phyloP scores from a whole-genome alignment of 2,329 filamentous ascomycete species.

The Pestalotiopsis sp. region DNA sequence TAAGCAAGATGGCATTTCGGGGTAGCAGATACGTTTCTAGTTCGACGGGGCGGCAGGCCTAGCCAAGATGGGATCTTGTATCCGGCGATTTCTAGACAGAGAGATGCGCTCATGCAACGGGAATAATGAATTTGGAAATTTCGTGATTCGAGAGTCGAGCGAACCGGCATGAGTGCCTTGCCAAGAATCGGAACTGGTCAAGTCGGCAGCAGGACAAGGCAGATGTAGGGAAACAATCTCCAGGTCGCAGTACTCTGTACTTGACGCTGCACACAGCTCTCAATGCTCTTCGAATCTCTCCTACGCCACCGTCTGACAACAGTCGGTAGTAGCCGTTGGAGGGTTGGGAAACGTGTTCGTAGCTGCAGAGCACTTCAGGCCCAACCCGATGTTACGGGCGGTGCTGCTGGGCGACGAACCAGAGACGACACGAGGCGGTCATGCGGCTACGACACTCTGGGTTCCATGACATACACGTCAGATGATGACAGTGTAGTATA shows the following conservation, averaged over 20 bases:
- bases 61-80: conserved; percentile 1
- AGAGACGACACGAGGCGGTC: neutral
- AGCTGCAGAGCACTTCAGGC: neutral
- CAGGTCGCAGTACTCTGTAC: neutral
- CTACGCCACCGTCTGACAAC: neutral
- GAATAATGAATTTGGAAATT: neutral
- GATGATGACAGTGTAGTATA: neutral
- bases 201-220: neutral
- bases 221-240: neutral
- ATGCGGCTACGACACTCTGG: conserved; percentile 1
- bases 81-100: neutral
- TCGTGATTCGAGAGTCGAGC: neutral
- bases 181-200: neutral
- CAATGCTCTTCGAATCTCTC: neutral
- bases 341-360: neutral
- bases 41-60: neutral
- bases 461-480: conserved; percentile 2
- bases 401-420: neutral
- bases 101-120: neutral
- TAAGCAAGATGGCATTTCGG: neutral
- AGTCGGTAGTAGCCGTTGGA: neutral
- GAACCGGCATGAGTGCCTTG: neutral
- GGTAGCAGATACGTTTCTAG: conserved; percentile 1
- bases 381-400: neutral
- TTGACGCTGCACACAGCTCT: neutral